Evolutionary conservation across 2,329 filamentous ascomycete genomes (phyloP).

Genomic region (Fusarium goolgardi): DNA sequence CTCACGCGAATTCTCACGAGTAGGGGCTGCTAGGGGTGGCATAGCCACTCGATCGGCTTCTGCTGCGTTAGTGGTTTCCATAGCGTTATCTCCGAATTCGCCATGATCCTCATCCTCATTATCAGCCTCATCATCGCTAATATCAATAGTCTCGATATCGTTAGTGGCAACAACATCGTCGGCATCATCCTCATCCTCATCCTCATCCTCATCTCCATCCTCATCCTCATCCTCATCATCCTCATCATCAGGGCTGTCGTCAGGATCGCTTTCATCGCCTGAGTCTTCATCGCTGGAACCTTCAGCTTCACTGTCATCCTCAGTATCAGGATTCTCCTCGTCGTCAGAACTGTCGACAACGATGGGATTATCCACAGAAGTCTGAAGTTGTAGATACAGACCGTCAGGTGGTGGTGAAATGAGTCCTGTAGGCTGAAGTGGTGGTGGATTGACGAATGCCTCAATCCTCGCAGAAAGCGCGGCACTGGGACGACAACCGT

Average conservation of each 20-base stretch:
- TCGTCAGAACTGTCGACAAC: neutral
- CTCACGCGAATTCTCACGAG: neutral
- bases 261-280: conserved; percentile 10
- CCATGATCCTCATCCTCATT: neutral
- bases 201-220: neutral
- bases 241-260: neutral
- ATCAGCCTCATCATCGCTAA: neutral
- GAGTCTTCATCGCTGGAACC: neutral
- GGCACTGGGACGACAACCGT: conserved; percentile 6
- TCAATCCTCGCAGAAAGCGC: conserved; percentile 2
- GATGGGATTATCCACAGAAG: neutral
- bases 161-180: neutral
- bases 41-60: neutral
- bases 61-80: neutral
- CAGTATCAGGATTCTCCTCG: neutral
- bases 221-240: neutral
- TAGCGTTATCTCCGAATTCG: neutral
- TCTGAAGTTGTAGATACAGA: conserved; percentile 12
- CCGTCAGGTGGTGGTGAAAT: conserved; percentile 14
- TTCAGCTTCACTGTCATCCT: conserved; percentile 1
- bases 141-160: neutral
- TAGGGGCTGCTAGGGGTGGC: neutral
- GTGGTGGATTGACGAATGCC: neutral
- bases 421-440: neutral
- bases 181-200: neutral